These are phyloP conservation scores for Fagopyrum homotropicum DNA, from an alignment of 148 eudicot genomes.

Conservation along the genomic window DNA sequence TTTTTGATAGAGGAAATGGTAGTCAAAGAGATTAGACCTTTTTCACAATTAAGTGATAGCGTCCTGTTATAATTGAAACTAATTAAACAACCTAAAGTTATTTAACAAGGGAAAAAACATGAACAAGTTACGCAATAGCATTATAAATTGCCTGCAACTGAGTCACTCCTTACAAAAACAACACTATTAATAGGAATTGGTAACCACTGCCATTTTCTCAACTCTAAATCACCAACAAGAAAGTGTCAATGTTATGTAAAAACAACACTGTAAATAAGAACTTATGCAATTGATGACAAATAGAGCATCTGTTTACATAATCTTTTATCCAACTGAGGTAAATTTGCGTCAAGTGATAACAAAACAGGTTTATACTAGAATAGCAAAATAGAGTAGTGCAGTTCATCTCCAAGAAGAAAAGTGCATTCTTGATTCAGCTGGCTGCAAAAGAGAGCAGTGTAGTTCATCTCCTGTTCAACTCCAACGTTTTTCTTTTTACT, in stretches of 20 bases:
- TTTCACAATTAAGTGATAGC: background rate
- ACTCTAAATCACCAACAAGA: background rate
- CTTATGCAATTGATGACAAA: background rate
- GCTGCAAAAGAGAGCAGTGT: too few species aligned
- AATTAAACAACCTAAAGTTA: background rate
- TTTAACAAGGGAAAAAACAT: background rate
- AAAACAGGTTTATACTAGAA: too few species aligned
- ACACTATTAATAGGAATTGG: slow-evolving; percentile 8
- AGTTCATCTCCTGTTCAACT: too few species aligned
- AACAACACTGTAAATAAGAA: background rate
- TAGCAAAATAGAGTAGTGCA: too few species aligned
- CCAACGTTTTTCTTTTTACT: too few species aligned
- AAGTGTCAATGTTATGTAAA: background rate
- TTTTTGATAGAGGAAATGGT: background rate
- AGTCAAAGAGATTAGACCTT: background rate
- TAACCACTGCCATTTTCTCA: slow-evolving; percentile 12
- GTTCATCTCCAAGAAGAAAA: too few species aligned
- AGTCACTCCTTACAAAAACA: background rate
- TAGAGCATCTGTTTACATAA: too few species aligned
- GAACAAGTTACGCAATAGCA: background rate
- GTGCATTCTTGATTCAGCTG: too few species aligned
- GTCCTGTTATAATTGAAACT: background rate
- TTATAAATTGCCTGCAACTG: background rate
- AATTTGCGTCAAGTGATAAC: too few species aligned
- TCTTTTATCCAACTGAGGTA: too few species aligned